Conservation (phyloP, 2,329 filamentous ascomycete genomes). For the Penicillium sp. region DNA sequence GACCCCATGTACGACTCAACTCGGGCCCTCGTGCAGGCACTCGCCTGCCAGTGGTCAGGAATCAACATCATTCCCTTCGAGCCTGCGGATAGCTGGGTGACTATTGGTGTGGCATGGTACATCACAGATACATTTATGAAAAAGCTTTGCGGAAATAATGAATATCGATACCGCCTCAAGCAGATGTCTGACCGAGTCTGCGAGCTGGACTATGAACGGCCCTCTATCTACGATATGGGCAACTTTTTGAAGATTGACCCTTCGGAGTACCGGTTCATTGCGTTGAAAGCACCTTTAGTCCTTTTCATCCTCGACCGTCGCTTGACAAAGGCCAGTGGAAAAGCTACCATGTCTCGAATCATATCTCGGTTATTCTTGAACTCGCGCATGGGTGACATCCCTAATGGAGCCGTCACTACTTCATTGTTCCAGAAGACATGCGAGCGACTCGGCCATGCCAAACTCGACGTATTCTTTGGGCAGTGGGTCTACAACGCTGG, state of each 20-base stretch:
- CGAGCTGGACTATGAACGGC: conserved; percentile 75
- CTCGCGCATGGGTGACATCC: conserved; percentile 75
- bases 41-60: conserved; percentile 92
- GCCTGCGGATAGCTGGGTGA: conserved; percentile 79
- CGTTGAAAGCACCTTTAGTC: conserved; percentile 84
- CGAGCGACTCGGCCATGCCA: conserved; percentile 83
- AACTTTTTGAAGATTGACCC: conserved; percentile 73
- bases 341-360: conserved; percentile 78
- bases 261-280: conserved; percentile 86
- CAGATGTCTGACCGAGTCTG: conserved; percentile 76
- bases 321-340: conserved; percentile 81
- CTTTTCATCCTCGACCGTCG: conserved; percentile 92
- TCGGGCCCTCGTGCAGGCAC: conserved; percentile 73
- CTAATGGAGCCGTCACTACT: conserved; percentile 67
- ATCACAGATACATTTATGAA: conserved; percentile 94
- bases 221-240: conserved; percentile 78
- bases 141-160: conserved; percentile 87
- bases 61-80: conserved; percentile 86
- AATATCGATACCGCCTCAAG: conserved; percentile 89
- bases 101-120: conserved; percentile 86
- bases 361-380: conserved; percentile 83
- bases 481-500: conserved; percentile 91
- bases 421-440: conserved; percentile 78
- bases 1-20: conserved; percentile 82
- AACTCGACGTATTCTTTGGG: conserved; percentile 85